Percentiles rank a stretch among this genome's conserved stretches.
Evolutionary conservation across 1,284 basidiomycete species (phyloP).

Genomic region (Athelia sp.): DNA sequence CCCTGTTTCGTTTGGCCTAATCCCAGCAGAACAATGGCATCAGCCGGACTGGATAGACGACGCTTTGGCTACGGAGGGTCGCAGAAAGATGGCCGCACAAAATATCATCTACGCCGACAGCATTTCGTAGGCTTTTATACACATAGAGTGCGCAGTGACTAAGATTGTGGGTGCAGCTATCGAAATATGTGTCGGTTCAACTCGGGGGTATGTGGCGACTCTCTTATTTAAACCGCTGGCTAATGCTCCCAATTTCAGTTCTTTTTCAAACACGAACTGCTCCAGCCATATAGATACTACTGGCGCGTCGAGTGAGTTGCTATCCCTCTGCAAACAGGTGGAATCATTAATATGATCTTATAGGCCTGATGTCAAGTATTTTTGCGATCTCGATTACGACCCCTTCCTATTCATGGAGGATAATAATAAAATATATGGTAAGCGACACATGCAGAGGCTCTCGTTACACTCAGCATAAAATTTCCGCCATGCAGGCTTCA

Average conservation of each 20-base stretch:
- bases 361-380: constrained; percentile 71
- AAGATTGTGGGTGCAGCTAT: neutral
- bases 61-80: constrained; percentile 53
- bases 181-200: too few relatives aligned
- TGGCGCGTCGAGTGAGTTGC: constrained; percentile 65
- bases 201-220: neutral
- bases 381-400: constrained; percentile 75
- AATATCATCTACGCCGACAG: constrained; percentile 69
- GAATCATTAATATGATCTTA: constrained; percentile 8
- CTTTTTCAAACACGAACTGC: constrained; percentile 73
- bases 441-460: constrained; percentile 9
- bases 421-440: constrained; percentile 68
- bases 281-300: constrained; percentile 76
- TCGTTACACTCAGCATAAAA: constrained; percentile 3
- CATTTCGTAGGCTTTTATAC: constrained; percentile 32
- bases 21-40: constrained; percentile 71
- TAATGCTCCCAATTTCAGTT: constrained; percentile 26
- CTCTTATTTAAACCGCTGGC: neutral
- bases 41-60: constrained; percentile 84
- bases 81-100: constrained; percentile 56
- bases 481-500: constrained; percentile 51
- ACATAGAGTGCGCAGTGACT: neutral
- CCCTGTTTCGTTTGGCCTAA: constrained; percentile 63
- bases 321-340: constrained; percentile 2
- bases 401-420: constrained; percentile 80